Percentiles rank a stretch among this genome's conserved stretches.
Evolutionary conservation across 305 asterid species (phyloP).

Genomic region (Coffea humblotiana): DNA sequence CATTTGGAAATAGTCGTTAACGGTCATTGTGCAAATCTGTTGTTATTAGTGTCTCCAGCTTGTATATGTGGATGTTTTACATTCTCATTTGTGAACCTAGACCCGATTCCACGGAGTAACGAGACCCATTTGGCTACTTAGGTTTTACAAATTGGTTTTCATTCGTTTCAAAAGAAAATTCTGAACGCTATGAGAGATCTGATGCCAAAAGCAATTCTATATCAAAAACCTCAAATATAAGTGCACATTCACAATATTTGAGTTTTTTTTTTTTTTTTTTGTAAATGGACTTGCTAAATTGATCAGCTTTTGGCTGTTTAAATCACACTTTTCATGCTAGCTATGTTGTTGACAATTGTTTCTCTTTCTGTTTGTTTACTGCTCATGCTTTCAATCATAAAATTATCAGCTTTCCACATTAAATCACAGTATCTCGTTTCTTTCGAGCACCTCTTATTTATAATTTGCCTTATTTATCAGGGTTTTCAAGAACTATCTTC

Average conservation of each 20-base stretch:
- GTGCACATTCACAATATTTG: neutral
- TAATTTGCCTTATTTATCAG: slow-evolving; percentile 42
- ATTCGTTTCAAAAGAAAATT: neutral
- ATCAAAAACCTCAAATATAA: neutral
- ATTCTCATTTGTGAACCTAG: neutral
- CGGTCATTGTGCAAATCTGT: neutral
- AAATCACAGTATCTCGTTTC: neutral
- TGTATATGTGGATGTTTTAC: neutral
- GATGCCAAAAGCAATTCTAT: slow-evolving; percentile 8
- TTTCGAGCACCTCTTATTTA: slow-evolving; percentile 8
- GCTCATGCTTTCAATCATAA: neutral
- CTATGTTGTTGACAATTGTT: neutral
- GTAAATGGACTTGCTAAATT: neutral
- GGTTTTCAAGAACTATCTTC: slow-evolving; percentile 85
- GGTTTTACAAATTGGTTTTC: neutral
- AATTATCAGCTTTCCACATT: neutral
- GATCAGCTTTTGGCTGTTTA: neutral
- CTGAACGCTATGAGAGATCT: neutral
- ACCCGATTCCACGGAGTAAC: neutral
- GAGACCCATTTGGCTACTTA: neutral
- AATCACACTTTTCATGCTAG: neutral
- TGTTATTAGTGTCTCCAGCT: neutral
- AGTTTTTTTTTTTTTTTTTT: neutral
- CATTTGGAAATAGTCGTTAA: neutral
- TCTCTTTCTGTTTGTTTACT: neutral